phyloP scores from a whole-genome alignment of 768 basidiomycete species.

The Lactifluus rugatus region DNA sequence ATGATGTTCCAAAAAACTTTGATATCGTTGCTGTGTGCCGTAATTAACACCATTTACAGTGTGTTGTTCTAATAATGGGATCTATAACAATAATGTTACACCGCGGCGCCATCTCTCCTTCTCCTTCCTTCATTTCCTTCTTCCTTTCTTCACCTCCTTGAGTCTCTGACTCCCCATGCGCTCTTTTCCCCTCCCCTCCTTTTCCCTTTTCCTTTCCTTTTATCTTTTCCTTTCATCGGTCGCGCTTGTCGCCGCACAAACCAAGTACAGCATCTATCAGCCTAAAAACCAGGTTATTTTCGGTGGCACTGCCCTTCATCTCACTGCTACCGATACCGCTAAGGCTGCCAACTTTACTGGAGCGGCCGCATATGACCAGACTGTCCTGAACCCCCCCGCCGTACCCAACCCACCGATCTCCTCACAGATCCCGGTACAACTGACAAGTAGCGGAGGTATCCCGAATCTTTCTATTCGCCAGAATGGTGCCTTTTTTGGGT shows the following conservation, averaged over 20 bases:
- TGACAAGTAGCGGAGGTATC: conserved; percentile 24
- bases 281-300: conserved; percentile 18
- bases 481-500: conserved; percentile 54
- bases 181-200: not conserved
- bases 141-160: not conserved
- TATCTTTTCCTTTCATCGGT: not conserved
- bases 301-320: conserved; percentile 6
- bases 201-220: not conserved
- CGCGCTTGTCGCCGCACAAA: not conserved
- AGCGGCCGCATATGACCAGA: conserved; percentile 44
- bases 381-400: conserved; percentile 40
- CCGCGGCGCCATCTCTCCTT: too few species aligned
- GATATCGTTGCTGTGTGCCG: too few species aligned
- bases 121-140: too few species aligned
- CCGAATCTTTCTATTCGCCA: conserved; percentile 33
- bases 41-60: too few species aligned
- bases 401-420: conserved; percentile 37
- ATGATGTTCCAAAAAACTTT: too few species aligned
- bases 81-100: too few species aligned
- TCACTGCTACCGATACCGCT: conserved; percentile 22
- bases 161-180: not conserved
- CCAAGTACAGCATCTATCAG: conserved; percentile 1
- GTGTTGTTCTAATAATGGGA: too few species aligned
- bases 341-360: conserved; percentile 36
- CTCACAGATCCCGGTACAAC: conserved; percentile 35